phyloP scores from a whole-genome alignment of 805 yeast genomes.

The Candida nitratophila region DNA sequence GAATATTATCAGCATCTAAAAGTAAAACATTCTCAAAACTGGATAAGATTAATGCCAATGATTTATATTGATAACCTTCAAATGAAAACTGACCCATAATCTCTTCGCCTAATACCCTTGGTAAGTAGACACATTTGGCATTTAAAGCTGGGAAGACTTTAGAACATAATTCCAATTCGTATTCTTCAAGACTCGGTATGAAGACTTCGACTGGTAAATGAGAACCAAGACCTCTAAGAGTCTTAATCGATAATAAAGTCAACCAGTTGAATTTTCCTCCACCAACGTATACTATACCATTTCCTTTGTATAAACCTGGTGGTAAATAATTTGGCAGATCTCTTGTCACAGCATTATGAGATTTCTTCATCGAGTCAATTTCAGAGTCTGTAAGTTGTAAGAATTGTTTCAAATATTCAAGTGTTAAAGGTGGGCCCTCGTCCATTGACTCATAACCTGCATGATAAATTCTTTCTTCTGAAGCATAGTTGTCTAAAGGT shows the following conservation, averaged over 20 bases:
- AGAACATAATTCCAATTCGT: conserved; percentile 61
- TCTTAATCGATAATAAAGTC: conserved; percentile 53
- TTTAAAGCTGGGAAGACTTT: conserved; percentile 49
- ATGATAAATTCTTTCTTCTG: conserved; percentile 43
- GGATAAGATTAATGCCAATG: conserved; percentile 59
- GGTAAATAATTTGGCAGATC: conserved; percentile 42
- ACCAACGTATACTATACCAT: conserved; percentile 66
- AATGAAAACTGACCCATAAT: conserved; percentile 37
- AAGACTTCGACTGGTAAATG: conserved; percentile 73
- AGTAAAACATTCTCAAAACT: conserved; percentile 61
- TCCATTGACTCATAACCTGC: conserved; percentile 41
- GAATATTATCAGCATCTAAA: conserved; percentile 69
- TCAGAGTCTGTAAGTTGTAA: conserved; percentile 39
- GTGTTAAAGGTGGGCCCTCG: conserved; percentile 38
- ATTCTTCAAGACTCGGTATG: conserved; percentile 65
- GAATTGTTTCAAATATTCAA: conserved; percentile 43
- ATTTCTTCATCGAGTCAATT: conserved; percentile 33
- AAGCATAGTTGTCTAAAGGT: conserved; percentile 35
- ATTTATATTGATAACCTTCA: conserved; percentile 58
- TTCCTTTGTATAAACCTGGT: conserved; percentile 38
- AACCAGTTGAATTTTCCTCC: conserved; percentile 74
- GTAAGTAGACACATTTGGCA: conserved; percentile 59
- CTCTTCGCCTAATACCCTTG: conserved; percentile 48
- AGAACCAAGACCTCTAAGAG: conserved; percentile 57
- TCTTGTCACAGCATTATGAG: conserved; percentile 39